Base-by-base conservation (phyloP, 1,284 basidiomycete genomes). In the Cryptococcus sp. region DNA sequence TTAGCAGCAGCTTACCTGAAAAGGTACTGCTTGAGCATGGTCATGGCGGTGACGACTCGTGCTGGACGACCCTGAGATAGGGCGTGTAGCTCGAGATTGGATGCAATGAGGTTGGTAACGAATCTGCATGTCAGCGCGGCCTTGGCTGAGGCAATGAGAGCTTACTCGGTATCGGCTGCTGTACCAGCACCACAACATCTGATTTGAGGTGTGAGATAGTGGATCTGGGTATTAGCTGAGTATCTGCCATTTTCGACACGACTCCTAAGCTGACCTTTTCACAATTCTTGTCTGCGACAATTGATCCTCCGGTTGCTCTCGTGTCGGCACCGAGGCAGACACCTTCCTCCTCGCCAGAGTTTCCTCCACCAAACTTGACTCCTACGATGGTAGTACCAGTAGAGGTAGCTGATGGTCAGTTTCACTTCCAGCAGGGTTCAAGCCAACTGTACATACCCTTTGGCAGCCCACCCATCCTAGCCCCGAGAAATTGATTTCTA, bases 221-320 rank as follows among this genome's bases (percentile, higher is more conserved):
- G 96, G 68, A 99, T 99, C 91, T 96, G 65, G 19, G 18, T 2
- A 43, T 45, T n/a, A 41, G 48, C n/a, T 28, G 2, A 13, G 46
- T 42, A n/a, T n/a, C 42, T 9, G 2, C 16, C n/a, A n/a, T n/a
- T n/a, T n/a, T n/a, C n/a, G n/a, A 5, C 32, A 34, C 10, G 32
- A 34, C 32, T 34, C 32, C 19, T 18, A 7, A 7, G 54, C 78
- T 49, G 52, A 91, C 91, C 87, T 98, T 98, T 79, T 98, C 94
- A 76, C 94, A 98, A 78, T 98, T 98, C 84, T 98, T 98, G 79
- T 98, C 94, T 1, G 93, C 93, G 14, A 99, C 91, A 63, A 99
- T 98, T 21, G 85, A 83, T 0, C 94, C 94, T 61, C 87, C 90
- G 0, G 94, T 98, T 2, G 93, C 91, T 66, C 94, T 82, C 0